Conservation (phyloP, 345 rosid species). For the Aquilaria malaccensis region DNA sequence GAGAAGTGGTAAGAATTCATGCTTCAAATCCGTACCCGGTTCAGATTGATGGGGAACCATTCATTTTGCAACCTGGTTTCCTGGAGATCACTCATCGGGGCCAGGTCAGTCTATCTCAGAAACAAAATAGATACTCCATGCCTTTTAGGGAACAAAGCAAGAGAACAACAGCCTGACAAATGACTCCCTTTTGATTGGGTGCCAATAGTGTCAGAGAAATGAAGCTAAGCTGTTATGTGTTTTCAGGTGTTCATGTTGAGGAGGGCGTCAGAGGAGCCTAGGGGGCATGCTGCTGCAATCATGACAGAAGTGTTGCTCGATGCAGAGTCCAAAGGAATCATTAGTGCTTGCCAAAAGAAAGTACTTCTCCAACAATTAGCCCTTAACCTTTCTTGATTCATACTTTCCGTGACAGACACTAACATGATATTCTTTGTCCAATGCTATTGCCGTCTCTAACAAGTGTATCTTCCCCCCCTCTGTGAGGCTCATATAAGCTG, state of each 20-base stretch:
- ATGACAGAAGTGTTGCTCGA: slow-evolving; percentile 61
- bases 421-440: no score
- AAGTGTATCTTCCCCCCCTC: no score
- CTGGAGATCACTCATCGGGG: slow-evolving; percentile 60
- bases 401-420: no score
- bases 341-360: slow-evolving; percentile 55
- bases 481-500: no score
- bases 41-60: slow-evolving; percentile 71
- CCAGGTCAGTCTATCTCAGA: slow-evolving; percentile 30
- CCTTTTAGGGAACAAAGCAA: neutral
- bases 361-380: slow-evolving; percentile 55
- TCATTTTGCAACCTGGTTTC: slow-evolving; percentile 62
- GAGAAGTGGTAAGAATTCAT: slow-evolving; percentile 47
- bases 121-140: neutral
- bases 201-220: neutral
- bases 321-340: slow-evolving; percentile 62
- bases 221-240: neutral
- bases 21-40: slow-evolving; percentile 57
- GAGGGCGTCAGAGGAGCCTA: slow-evolving; percentile 54
- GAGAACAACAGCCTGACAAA: neutral
- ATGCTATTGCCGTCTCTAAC: no score
- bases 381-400: slow-evolving; percentile 34
- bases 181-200: no score
- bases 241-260: slow-evolving; percentile 57
- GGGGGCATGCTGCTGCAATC: slow-evolving; percentile 62